phyloP scores from a whole-genome alignment of 306 rosid genomes.

The Trifolium pratense region DNA sequence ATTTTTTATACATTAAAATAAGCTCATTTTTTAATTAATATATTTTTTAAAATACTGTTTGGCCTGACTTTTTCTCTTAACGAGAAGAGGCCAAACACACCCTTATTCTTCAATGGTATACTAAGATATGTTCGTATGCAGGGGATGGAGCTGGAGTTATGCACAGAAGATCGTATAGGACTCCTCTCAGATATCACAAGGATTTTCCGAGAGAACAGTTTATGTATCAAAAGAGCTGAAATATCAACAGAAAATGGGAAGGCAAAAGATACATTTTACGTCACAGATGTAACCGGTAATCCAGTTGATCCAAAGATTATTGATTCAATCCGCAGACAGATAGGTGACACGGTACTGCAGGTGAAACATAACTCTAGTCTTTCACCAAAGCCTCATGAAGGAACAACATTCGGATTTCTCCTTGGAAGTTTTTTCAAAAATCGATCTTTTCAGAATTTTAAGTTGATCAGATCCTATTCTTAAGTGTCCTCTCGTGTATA shows the following conservation, averaged over 20 bases:
- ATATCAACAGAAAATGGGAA: slow-evolving; percentile 75
- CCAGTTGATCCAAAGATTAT: slow-evolving; percentile 74
- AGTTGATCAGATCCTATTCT: slow-evolving; percentile 77
- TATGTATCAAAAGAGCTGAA: slow-evolving; percentile 86
- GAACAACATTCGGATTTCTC: slow-evolving; percentile 65
- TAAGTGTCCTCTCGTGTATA: slow-evolving; percentile 45
- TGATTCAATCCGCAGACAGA: slow-evolving; percentile 80
- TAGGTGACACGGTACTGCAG: slow-evolving; percentile 63
- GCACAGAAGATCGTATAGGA: slow-evolving; percentile 54
- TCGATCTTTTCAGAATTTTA: slow-evolving; percentile 71
- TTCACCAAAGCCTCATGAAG: slow-evolving; percentile 56
- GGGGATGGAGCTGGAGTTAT: slow-evolving; percentile 89
- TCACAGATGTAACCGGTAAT: slow-evolving; percentile 84
- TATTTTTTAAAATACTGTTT: too few species aligned
- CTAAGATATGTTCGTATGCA: slow-evolving; percentile 53
- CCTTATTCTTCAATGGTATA: slow-evolving; percentile 19
- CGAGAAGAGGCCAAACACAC: background rate
- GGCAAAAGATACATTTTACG: slow-evolving; percentile 78
- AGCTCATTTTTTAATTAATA: background rate
- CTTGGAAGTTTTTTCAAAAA: slow-evolving; percentile 77
- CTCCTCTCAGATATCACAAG: slow-evolving; percentile 83
- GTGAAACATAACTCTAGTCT: slow-evolving; percentile 65
- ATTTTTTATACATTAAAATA: background rate
- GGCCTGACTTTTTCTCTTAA: background rate
- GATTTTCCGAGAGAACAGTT: slow-evolving; percentile 89